A percentile compares a stretch with the other conserved stretches of the same genome.
Conservation (phyloP, 2,329 filamentous ascomycete genomes). For the Alternaria ethzedia region DNA sequence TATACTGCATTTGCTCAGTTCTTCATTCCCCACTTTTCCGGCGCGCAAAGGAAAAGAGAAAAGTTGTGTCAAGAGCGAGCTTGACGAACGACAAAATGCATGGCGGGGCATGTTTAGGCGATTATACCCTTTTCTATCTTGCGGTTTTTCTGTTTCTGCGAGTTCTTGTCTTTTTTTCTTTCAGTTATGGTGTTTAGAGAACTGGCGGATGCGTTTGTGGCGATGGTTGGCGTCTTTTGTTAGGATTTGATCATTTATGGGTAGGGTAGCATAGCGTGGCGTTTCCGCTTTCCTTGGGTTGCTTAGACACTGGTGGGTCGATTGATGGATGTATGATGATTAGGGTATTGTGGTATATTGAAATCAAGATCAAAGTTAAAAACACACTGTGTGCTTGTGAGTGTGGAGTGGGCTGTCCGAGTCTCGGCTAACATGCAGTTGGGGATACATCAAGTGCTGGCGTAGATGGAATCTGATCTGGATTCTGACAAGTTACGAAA, state of each 20-base stretch:
- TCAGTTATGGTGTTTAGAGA: background rate
- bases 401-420: background rate
- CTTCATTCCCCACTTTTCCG: background rate
- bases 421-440: background rate
- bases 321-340: background rate
- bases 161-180: background rate
- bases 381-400: background rate
- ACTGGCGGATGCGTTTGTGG: background rate
- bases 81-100: background rate
- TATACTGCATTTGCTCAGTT: background rate
- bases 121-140: background rate
- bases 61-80: background rate
- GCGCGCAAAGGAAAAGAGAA: background rate
- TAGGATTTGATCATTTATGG: background rate
- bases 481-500: background rate
- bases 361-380: background rate
- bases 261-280: constrained; percentile 3
- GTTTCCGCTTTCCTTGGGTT: background rate
- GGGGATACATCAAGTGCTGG: background rate
- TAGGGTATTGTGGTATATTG: background rate
- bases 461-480: background rate
- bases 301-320: background rate
- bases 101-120: background rate
- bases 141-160: background rate
- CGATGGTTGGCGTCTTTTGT: background rate